A percentile compares a stretch with the other conserved stretches of the same genome.
Conservation (phyloP, 768 basidiomycete species). For the Rhizopogon vinicolor region DNA sequence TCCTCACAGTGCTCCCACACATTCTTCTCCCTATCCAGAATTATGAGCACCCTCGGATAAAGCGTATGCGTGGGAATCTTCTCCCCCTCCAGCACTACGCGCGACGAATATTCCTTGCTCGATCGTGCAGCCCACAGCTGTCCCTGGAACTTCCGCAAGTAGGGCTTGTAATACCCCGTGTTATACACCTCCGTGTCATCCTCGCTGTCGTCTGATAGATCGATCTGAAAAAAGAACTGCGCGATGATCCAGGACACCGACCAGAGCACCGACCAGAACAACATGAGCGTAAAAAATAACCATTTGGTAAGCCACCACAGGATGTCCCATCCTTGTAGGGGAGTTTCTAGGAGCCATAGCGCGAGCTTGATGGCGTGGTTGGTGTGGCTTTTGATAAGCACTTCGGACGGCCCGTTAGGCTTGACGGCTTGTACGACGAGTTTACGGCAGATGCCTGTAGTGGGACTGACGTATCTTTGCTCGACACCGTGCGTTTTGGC, state of each 20-base stretch:
- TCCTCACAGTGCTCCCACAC: conserved; percentile 7
- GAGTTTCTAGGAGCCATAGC: conserved; percentile 8
- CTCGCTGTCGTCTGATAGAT: background rate
- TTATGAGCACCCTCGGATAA: conserved; percentile 9
- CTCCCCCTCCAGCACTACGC: background rate
- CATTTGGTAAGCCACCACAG: conserved; percentile 8
- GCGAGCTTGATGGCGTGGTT: conserved; percentile 5
- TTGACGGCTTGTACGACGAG: conserved; percentile 10
- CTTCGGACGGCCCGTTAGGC: background rate
- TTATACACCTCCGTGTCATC: background rate
- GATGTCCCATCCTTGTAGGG: background rate
- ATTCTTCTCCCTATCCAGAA: background rate
- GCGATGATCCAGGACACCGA: no score
- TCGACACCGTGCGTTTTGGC: no score
- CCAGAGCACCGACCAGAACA: conserved; percentile 11
- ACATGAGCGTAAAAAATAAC: conserved; percentile 2
- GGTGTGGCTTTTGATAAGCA: conserved; percentile 3
- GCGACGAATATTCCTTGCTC: conserved; percentile 10
- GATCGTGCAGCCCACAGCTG: conserved; percentile 20
- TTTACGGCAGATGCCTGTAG: conserved; percentile 9
- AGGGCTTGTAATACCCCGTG: conserved; percentile 4
- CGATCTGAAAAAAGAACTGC: no score
- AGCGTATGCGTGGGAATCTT: conserved; percentile 6
- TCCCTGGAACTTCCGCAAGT: conserved; percentile 8
- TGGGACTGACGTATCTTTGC: conserved; percentile 13